Percentiles rank a stretch among this genome's conserved stretches.
Conservation (phyloP, 2,329 filamentous ascomycete species). For the Thielaviopsis populi region DNA sequence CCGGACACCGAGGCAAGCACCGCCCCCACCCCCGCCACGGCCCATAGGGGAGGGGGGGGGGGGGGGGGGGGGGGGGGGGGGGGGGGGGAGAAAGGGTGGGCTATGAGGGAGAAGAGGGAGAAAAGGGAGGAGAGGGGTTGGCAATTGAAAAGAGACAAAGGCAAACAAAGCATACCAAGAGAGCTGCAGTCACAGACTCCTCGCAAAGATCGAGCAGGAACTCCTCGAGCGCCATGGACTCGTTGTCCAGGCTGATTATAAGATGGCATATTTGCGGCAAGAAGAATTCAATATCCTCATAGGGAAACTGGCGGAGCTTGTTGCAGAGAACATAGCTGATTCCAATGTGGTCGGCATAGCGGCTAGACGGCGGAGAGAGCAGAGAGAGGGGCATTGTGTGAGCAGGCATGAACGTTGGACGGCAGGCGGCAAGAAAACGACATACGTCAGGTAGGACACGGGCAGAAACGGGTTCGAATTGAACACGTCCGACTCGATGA, state of each 20-base stretch:
- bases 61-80: too few species aligned
- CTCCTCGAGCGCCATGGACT: slow-evolving; percentile 82
- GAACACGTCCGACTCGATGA: slow-evolving; percentile 89
- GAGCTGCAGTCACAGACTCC: slow-evolving; percentile 69
- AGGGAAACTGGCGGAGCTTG: slow-evolving; percentile 77
- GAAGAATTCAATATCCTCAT: slow-evolving; percentile 89
- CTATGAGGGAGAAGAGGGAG: slow-evolving; percentile 17
- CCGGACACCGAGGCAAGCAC: too few species aligned
- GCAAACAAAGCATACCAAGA: slow-evolving; percentile 48
- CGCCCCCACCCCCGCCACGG: too few species aligned
- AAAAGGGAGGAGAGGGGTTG: slow-evolving; percentile 1
- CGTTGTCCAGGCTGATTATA: slow-evolving; percentile 75
- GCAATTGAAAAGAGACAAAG: slow-evolving; percentile 1
- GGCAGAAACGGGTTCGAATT: slow-evolving; percentile 80
- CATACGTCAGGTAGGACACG: slow-evolving; percentile 78
- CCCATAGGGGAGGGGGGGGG: too few species aligned
- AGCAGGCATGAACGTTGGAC: not conserved
- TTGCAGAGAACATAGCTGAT: slow-evolving; percentile 82
- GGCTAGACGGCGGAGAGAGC: slow-evolving; percentile 34
- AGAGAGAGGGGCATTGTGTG: slow-evolving; percentile 8
- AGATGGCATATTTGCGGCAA: slow-evolving; percentile 77
- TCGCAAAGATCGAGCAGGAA: slow-evolving; percentile 76
- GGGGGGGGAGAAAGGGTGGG: not conserved
- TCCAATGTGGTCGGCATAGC: slow-evolving; percentile 78
- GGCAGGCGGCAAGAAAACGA: slow-evolving; percentile 18